Evolutionary conservation across 495 filamentous ascomycete genomes (phyloP).

Genomic region (Daldinia childiae): DNA sequence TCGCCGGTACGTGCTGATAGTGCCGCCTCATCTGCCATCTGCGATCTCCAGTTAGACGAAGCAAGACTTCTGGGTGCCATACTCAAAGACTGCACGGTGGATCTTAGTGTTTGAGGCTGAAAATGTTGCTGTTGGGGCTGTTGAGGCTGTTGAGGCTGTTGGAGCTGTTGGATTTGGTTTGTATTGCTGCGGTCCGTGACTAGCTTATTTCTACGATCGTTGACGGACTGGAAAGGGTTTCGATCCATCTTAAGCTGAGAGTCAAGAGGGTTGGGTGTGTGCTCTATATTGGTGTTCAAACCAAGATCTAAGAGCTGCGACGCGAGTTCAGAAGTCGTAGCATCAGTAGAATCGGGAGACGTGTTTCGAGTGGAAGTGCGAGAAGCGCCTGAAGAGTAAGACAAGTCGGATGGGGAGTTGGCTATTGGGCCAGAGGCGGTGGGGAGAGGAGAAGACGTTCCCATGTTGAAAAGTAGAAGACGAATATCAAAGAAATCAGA

Average conservation of each 20-base stretch:
- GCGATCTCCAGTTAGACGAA: conserved; percentile 45
- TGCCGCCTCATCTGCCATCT: conserved; percentile 17
- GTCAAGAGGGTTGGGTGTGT: conserved; percentile 22
- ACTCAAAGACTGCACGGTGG: conserved; percentile 17
- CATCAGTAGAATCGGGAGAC: conserved; percentile 25
- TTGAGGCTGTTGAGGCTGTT: conserved; percentile 28
- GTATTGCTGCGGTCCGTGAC: conserved; percentile 18
- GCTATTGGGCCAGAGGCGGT: conserved; percentile 26
- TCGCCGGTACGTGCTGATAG: conserved; percentile 17
- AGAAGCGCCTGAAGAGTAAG: conserved; percentile 38
- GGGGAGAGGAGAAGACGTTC: conserved; percentile 21
- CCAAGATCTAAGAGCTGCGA: conserved; percentile 36
- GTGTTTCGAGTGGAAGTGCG: conserved; percentile 38
- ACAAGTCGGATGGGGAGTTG: conserved; percentile 38
- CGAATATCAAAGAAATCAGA: conserved; percentile 39
- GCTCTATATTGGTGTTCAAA: conserved; percentile 21
- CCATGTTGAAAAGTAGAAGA: conserved; percentile 35
- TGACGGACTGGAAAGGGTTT: conserved; percentile 43
- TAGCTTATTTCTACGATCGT: conserved; percentile 42
- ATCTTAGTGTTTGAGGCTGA: conserved; percentile 20
- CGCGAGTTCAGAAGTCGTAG: background rate
- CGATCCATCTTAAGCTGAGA: conserved; percentile 37
- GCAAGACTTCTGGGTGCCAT: conserved; percentile 28
- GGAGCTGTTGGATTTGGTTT: conserved; percentile 20
- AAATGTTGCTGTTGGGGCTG: background rate